phyloP scores from a whole-genome alignment of 2,329 filamentous ascomycete genomes.

The Hypoxylon sp. region DNA sequence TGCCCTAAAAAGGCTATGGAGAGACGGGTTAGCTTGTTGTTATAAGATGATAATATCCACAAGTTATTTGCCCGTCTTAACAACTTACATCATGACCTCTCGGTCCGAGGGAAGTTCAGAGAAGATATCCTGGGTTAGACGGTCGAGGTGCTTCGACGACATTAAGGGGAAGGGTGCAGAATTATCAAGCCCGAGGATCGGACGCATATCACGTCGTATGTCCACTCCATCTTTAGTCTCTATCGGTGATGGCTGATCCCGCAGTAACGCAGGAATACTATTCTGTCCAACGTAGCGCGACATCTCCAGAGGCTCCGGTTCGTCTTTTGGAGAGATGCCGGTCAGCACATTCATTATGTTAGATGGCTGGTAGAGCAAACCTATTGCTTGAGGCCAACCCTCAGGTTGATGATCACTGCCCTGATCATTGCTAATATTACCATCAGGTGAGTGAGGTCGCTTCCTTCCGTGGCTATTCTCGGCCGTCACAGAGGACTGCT shows the following conservation, averaged over 20 bases:
- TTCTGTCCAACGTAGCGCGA: slow-evolving; percentile 72
- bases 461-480: slow-evolving; percentile 49
- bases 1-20: slow-evolving; percentile 66
- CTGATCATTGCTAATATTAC: slow-evolving; percentile 48
- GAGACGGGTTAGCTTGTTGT: not conserved
- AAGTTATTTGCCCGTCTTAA: not conserved
- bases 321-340: slow-evolving; percentile 48
- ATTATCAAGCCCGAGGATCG: slow-evolving; percentile 71
- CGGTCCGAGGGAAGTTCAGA: slow-evolving; percentile 69
- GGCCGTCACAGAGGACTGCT: slow-evolving; percentile 46
- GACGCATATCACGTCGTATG: slow-evolving; percentile 71
- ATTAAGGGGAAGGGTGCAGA: slow-evolving; percentile 73
- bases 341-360: slow-evolving; percentile 24
- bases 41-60: not conserved
- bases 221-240: slow-evolving; percentile 62
- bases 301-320: slow-evolving; percentile 62
- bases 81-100: slow-evolving; percentile 71
- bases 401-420: slow-evolving; percentile 48
- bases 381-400: slow-evolving; percentile 46
- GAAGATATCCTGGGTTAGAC: slow-evolving; percentile 67
- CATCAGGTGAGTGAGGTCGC: slow-evolving; percentile 55
- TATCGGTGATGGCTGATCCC: slow-evolving; percentile 65
- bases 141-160: slow-evolving; percentile 69
- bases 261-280: slow-evolving; percentile 71
- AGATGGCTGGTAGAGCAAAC: slow-evolving; percentile 34